Base-by-base conservation (phyloP, 495 filamentous ascomycete genomes). In the Daldinia grandis region DNA sequence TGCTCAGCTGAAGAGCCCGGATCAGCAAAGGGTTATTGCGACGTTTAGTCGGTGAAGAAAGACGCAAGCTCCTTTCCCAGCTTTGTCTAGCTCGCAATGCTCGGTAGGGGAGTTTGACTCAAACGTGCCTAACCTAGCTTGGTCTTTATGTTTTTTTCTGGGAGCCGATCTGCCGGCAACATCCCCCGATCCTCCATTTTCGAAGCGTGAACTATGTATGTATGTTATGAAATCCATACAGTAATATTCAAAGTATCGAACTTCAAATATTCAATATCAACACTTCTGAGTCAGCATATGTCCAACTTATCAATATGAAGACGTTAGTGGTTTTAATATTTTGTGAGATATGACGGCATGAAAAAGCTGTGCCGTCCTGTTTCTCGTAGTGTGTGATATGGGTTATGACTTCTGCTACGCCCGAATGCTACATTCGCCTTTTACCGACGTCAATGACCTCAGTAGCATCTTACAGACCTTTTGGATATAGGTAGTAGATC, bases 1-100 rank as follows among this genome's bases (percentile, higher is more conserved):
- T 62, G 54, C 47, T 73, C 71, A 69, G 71, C 66, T 69, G 66
- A 69, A 38, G 62, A 69, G 71, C 71, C 42, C 44, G 50, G 71
- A 69, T 66, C 71, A 69, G 25, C 42, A 0, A 49, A 66, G 54
- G 71, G 69, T 40, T 68, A 62, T n/a, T 64, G 69, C 69, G 50
- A 49, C 50, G 31, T 30, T 47, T 55, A 72, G 64, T 72, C 69
- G 69, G 69, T 72, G 69, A 72, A 56, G 30, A 35, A 59, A 68
- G 59, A 51, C 51, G 37, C 35, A 64, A 64, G 53, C 60, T 68
- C 64, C 53, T 68, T 61, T 50, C 59, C 49, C 49, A 53, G 62
- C 53, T 56, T 51, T 72, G 42, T 51, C 54, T 55, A 47, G 42
- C 42, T 47, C 42, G 42, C 19, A 47, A 21, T 53, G 69, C 14